Base-by-base conservation (phyloP, 1,284 basidiomycete species). In the Coniferiporia weirii region DNA sequence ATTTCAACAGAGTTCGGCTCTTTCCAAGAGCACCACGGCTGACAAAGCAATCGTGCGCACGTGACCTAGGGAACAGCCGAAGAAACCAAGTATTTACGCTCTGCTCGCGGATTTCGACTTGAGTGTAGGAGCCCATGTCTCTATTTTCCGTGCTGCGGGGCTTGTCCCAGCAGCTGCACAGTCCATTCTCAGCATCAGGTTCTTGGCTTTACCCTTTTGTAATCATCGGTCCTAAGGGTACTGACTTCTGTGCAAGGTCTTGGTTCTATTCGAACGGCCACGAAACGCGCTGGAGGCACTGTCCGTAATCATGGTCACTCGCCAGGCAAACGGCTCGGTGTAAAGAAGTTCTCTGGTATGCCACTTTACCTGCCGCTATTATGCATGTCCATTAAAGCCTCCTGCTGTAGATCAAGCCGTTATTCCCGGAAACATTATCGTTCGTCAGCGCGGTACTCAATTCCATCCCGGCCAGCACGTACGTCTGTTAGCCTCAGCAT, bases 401-500 rank as follows among this genome's bases (percentile, higher is more conserved):
- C 17, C 17, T 47, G 45, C 13, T 35, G 2, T 64, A 90, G 94
- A 95, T 71, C 85, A 97, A 73, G 83, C 80, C 71, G 94, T 97
- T 17, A 82, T 92, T 34, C 91, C 94, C 8, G 95, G 95, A 51
- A 92, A 95, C 75, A 96, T 98, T 66, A 90, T 98, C 68, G 84
- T 97, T 43, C 84, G 95, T 52, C 95, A 98, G 73, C 82, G 95
- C 64, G 95, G 95, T 9, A 87, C 88, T 1, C 78, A 87, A 56
- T 95, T 95, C 74, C 92, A 95, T 69, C 87, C 95, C 1, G 95
- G 94, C 1, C 92, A 94, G 73, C 86, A 97, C 73, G 93, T 93
- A 71, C 61, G 83, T 73, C 51, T 58, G 54, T 52, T 36, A 6
- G 50, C 44, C 48, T 63, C 59, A 58, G 54, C 38, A 59, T 52